These are phyloP conservation scores for Naganishia vishniacii DNA, from an alignment of 768 basidiomycete genomes.

Conservation along the genomic window DNA sequence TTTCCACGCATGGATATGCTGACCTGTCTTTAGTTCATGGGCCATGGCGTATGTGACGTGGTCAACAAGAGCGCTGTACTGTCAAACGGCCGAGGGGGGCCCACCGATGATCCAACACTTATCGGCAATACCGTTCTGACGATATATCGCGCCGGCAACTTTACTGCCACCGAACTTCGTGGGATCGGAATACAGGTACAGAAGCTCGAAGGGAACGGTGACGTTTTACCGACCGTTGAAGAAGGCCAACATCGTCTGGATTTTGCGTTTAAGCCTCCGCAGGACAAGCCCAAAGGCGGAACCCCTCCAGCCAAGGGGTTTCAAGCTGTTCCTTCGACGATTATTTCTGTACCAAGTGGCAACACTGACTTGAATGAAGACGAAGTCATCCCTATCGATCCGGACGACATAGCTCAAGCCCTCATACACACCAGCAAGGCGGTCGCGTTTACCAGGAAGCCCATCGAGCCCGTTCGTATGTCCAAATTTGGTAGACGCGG, in stretches of 20 bases:
- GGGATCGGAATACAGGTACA: constrained; percentile 87
- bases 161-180: constrained; percentile 79
- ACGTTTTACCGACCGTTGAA: neutral
- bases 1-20: neutral
- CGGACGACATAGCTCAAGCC: neutral
- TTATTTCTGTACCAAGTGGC: constrained; percentile 9
- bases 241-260: constrained; percentile 13
- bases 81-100: constrained; percentile 58
- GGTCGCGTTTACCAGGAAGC: neutral
- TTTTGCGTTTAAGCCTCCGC: constrained; percentile 4
- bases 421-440: constrained; percentile 3
- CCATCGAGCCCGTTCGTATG: neutral
- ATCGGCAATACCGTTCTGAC: constrained; percentile 57
- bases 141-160: constrained; percentile 64
- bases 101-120: constrained; percentile 60
- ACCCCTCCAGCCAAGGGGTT: neutral
- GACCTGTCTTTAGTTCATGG: constrained; percentile 63
- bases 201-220: constrained; percentile 63
- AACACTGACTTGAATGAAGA: neutral
- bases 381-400: neutral
- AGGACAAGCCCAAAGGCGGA: neutral
- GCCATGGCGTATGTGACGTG: constrained; percentile 77
- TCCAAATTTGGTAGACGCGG: constrained; percentile 10
- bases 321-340: neutral
- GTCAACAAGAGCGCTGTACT: constrained; percentile 70